Base-by-base conservation (phyloP, 345 rosid species). In the Syzygium aqueum region DNA sequence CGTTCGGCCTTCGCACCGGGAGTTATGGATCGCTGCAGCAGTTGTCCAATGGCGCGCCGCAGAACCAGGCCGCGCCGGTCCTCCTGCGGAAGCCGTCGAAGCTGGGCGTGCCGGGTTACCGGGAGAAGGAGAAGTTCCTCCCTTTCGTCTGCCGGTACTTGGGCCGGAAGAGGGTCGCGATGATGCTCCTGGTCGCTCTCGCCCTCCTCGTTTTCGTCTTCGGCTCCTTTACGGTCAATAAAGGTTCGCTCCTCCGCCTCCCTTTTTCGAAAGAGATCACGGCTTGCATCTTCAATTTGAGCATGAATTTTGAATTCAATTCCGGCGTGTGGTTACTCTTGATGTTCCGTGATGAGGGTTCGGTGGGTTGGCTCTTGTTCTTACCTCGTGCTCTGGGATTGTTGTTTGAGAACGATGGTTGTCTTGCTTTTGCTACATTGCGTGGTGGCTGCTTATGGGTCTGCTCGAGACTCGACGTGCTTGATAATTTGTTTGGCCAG, bases 111-210 rank as follows among this genome's bases (percentile, higher is more conserved):
- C 83, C 94, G 49, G 91, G 90, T 88, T 89, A 92, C 78, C 93
- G 94, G 93, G 98, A 97, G 87, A 97, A 94, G 92, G 97, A 95
- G 59, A 94, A 90, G 86, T 80, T 92, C 86, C 90, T 91, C 88
- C 92, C 93, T 40, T 90, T 90, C 56, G 82, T 94, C 86, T 94
- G 90, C 89, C 90, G 95, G 86, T 94, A 86, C 88, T 87, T 93
- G 83, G 94, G 95, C 23, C 90, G 95, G 3, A 91, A 91, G 89
- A 92, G 90, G 87, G 94, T 94, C 12, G 94, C 95, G 85, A 93
- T 97, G 96, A 91, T 96, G 86, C 93, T 96, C 33, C 94, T 95
- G 77, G 88, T 92, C 43, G 87, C 88, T 84, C 93, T 97, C 80
- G 93, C 98, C 9, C 92, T 94, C 87, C 85, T 93, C n/a, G 97